phyloP scores from a whole-genome alignment of 768 basidiomycete species.

The Tylopilus plumbeoviolaceoides region DNA sequence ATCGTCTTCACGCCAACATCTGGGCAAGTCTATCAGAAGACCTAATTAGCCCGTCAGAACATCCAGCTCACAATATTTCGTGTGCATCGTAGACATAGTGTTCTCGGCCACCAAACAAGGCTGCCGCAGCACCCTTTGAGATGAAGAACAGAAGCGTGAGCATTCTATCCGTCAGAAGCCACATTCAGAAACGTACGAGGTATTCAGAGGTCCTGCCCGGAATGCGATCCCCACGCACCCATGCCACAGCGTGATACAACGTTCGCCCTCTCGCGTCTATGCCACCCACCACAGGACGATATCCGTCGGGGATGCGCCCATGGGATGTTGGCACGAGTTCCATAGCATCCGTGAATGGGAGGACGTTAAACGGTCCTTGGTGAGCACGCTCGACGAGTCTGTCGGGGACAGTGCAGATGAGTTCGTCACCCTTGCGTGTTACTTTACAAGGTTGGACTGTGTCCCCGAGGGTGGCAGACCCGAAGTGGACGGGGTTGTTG shows the following conservation, averaged over 20 bases:
- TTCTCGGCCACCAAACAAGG: not conserved
- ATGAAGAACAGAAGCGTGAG: not conserved
- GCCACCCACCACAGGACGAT: slow-evolving; percentile 1
- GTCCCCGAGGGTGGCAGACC: not conserved
- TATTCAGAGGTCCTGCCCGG: slow-evolving; percentile 1
- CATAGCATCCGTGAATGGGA: slow-evolving; percentile 7
- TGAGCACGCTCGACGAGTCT: not conserved
- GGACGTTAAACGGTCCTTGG: slow-evolving; percentile 1
- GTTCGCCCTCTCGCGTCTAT: not conserved
- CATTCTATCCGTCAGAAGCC: not conserved
- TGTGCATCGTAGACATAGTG: not conserved
- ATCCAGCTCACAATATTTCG: slow-evolving; percentile 3
- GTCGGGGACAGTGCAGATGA: not conserved
- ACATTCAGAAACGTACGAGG: not conserved
- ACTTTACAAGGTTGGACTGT: slow-evolving; percentile 6
- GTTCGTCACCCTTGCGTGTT: not conserved
- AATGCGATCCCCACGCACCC: not conserved
- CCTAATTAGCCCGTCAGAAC: not conserved
- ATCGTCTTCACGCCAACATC: not conserved
- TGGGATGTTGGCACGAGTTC: slow-evolving; percentile 1
- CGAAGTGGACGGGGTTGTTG: slow-evolving; percentile 2
- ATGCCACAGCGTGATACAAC: not conserved
- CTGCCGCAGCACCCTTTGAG: not conserved
- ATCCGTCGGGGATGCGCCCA: not conserved
- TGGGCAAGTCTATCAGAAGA: not conserved